Percentiles rank a stretch among this genome's conserved stretches.
Evolutionary conservation across 345 rosid species (phyloP).

Genomic region (Euphorbia tirucalli): DNA sequence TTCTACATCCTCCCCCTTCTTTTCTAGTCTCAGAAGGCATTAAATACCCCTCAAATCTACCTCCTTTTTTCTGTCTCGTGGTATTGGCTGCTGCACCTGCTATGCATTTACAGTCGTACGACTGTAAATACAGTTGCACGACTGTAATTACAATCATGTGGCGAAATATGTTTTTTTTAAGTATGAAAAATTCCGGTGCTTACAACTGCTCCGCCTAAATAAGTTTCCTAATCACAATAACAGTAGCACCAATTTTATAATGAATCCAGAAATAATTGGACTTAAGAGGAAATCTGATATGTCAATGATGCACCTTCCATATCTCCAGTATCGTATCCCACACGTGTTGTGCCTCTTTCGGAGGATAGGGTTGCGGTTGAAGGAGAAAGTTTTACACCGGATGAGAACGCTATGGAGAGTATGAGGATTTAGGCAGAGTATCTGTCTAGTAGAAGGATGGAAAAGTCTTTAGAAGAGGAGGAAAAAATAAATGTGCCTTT

Average conservation of each 20-base stretch:
- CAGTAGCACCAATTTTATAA: constrained; percentile 15
- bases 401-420: constrained; percentile 13
- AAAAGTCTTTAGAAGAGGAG: constrained; percentile 37
- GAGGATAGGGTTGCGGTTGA: constrained; percentile 42
- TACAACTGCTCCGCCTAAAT: constrained; percentile 10
- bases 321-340: constrained; percentile 63
- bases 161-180: no score
- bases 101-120: no score
- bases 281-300: constrained; percentile 73
- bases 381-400: not conserved
- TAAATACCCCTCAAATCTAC: no score
- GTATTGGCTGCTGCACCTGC: no score
- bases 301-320: constrained; percentile 56
- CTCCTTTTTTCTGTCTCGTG: no score
- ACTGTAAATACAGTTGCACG: no score
- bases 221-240: not conserved
- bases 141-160: no score
- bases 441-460: constrained; percentile 26
- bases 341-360: constrained; percentile 81
- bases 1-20: no score
- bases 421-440: constrained; percentile 37
- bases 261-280: constrained; percentile 38
- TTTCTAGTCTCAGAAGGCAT: no score
- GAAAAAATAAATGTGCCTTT: constrained; percentile 53
- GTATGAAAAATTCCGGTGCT: no score